phyloP scores from a whole-genome alignment of 176 grass and related monocot species.

The Musa schizocarpa region DNA sequence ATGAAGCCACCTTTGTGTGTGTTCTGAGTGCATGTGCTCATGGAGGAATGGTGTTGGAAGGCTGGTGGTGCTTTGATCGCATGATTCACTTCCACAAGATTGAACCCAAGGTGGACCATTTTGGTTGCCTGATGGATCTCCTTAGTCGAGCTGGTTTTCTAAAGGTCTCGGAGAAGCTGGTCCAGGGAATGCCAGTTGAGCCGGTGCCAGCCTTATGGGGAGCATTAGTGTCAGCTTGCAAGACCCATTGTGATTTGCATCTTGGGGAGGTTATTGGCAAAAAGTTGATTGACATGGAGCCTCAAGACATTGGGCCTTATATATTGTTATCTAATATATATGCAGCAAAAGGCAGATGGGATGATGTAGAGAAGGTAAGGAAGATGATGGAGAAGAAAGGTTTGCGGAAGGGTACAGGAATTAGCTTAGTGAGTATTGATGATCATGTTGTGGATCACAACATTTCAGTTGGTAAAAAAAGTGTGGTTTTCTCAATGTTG shows the following conservation, averaged over 20 bases:
- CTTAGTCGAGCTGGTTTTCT: slow-evolving; percentile 47
- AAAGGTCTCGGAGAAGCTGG: slow-evolving; percentile 21
- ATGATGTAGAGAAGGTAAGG: slow-evolving; percentile 50
- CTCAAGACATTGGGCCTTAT: slow-evolving; percentile 39
- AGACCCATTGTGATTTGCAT: slow-evolving; percentile 24
- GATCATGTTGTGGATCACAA: not conserved
- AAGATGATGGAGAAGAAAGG: slow-evolving; percentile 34
- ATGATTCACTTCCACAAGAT: slow-evolving; percentile 39
- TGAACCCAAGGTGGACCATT: slow-evolving; percentile 43
- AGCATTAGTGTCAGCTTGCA: slow-evolving; percentile 37
- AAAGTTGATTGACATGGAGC: slow-evolving; percentile 50
- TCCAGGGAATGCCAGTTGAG: slow-evolving; percentile 17
- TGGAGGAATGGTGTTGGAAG: slow-evolving; percentile 55
- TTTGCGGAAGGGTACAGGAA: slow-evolving; percentile 28
- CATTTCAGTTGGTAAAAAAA: slow-evolving; percentile 8
- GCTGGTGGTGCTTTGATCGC: slow-evolving; percentile 56
- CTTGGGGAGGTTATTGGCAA: slow-evolving; percentile 51
- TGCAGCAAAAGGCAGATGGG: slow-evolving; percentile 42
- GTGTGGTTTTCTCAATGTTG: slow-evolving; percentile 19
- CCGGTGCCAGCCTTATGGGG: slow-evolving; percentile 30
- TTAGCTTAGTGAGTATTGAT: slow-evolving; percentile 21
- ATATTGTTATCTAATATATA: slow-evolving; percentile 52
- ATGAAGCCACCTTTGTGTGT: slow-evolving; percentile 47
- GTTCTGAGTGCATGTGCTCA: slow-evolving; percentile 56
- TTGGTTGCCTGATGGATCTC: slow-evolving; percentile 71